Evolutionary conservation across 176 grass and related monocot species (phyloP), one percentile per base, ranked within the genome.

Genomic region (Carex pumila): DNA sequence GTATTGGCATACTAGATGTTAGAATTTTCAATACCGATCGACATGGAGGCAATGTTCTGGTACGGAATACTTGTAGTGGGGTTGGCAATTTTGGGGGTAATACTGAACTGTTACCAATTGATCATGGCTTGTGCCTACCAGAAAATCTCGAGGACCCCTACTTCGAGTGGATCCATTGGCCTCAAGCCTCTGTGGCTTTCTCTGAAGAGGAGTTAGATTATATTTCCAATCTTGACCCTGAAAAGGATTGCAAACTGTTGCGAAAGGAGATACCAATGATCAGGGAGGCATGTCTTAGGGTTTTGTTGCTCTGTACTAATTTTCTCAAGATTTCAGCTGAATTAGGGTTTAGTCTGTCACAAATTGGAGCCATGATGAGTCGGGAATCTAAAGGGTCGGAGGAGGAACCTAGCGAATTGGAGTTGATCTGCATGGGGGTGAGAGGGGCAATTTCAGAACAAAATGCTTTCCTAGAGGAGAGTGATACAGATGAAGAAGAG

Each of bases 91-190:
- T 96, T 53, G 91, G 91, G 53, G 86, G 79, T 50, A 85, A 86
- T 68, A 93, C 85, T 1, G 94, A 96, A 79, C 6, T 96, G 61
- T 88, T 96, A 77, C 94, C 94, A 5, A 96, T 96, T 43, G 94
- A 96, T 73, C 94, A 97, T 89, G 94, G 91, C 79, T 87, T 97
- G 11, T 92, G 91, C 88, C 87, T 97, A 19, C 94, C 94, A 1
- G 94, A 97, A 83, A 90, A 83, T 61, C 91, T 97, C 29, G 94
- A 97, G 85, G 94, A 97, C 88, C 94, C 94, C 69, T 97, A 97
- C 91, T 97, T 97, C 88, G 94, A 97, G 82, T 97, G 94, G 94
- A 94, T 97, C 71, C 94, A 97, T 67, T 97, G 92, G 94, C 92
- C 92, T 69, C 91, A 97, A 66, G 90, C 94, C 45, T 97, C 88